These are phyloP conservation scores for Sclerotinia subarctica DNA, from an alignment of 2,329 filamentous ascomycete species.

Conservation along the genomic window DNA sequence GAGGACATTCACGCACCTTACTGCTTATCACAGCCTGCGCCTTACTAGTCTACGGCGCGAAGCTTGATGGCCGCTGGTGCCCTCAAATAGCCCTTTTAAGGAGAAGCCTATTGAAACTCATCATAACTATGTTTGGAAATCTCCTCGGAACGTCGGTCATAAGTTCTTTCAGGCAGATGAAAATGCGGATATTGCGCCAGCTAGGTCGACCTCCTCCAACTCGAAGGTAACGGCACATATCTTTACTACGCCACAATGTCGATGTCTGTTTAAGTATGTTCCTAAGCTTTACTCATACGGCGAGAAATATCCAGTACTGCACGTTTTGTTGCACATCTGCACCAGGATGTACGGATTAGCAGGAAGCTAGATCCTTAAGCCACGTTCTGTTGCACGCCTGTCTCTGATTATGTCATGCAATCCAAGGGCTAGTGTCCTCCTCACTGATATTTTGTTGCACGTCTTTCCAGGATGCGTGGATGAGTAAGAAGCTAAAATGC, in stretches of 20 bases:
- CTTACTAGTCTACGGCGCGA: neutral
- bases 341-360: neutral
- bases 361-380: neutral
- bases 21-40: neutral
- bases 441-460: neutral
- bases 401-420: neutral
- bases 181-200: neutral
- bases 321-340: slow-evolving; percentile 2
- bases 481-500: too few relatives aligned
- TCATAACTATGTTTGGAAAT: neutral
- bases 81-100: neutral
- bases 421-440: neutral
- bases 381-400: neutral
- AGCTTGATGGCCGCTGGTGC: neutral
- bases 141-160: too few relatives aligned
- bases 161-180: neutral
- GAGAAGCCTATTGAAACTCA: neutral
- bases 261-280: neutral
- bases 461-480: too few relatives aligned
- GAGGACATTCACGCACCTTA: neutral
- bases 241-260: neutral
- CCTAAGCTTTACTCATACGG: neutral
- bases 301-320: neutral
- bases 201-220: too few relatives aligned
- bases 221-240: too few relatives aligned